Evolutionary conservation across 1,284 basidiomycete genomes (phyloP), one percentile per base, ranked within the genome.

Genomic region (Thelephora terrestris): DNA sequence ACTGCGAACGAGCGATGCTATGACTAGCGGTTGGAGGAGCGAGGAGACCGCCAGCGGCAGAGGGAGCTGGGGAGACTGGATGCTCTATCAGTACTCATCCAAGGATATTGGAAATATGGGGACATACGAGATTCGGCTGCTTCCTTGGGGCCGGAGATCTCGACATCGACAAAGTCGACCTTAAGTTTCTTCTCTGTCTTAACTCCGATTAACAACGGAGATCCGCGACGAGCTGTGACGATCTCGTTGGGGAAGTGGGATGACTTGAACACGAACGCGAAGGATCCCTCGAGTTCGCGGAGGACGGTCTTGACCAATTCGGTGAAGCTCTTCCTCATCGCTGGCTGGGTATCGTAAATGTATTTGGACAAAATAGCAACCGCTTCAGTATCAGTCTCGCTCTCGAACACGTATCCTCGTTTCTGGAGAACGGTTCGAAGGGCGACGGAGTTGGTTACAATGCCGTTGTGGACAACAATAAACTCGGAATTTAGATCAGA

Each of bases 171-270:
- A 64, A 99, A 99, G 74, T 99, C 96, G 45, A 98, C 95, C 76
- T 99, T 99, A 65, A 99, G 81, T 72, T 99, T 99, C 78, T 95
- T 94, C 67, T 99, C 95, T 32, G 96, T 98, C 85, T 99, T 99
- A 66, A 99, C 95, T 74, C 96, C 96, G 61, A 99, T 86, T 50
- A 99, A 71, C 24, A 99, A 81, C 21, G 96, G 96, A 24, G 95
- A 99, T 61, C 96, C 96, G 61, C 96, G 91, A 60, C 94, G 91
- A 52, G 94, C 91, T 50, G 91, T 89, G 55, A 99, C 92, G 54
- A 96, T 80, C 69, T 99, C 91, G 60, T 95, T 91, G 46, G 96
- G 96, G 77, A 84, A 99, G 74, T 99, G 93, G 35, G 71, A 69
- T 16, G 94, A 97, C 74, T 97, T 99, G 89, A 99, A 98, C 59